Base-by-base conservation (phyloP, 139 green algal species). In the Chlamydomonas sp. region DNA sequence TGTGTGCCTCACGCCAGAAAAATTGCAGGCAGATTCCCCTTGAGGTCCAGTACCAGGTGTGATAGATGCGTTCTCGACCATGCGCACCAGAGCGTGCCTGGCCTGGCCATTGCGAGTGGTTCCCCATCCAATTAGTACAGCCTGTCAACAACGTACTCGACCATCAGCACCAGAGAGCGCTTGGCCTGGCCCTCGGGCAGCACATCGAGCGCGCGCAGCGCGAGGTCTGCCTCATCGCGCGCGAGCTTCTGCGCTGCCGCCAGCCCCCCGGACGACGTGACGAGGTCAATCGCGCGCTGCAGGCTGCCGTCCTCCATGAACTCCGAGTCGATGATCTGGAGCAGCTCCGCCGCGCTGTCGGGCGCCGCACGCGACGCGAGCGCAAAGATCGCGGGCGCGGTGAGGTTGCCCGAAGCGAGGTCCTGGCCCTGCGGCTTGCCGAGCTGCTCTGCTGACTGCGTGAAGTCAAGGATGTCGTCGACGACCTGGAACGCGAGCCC, bases 381-480 rank as follows among this genome's bases (percentile, higher is more conserved):
- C 24, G 94, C 95, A 71, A 91, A 99, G 63, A 98, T 83, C 1
- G 75, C 88, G 2, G 95, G 95, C 13, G 95, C 95, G 1, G 95
- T 99, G 20, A 99, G 72, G 84, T 99, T 99, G 35, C 95, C 95
- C 36, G 70, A 90, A 0, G 90, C 93, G 69, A 99, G 80, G 79
- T 99, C 95, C 70, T 97, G 92, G 2, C 94, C 94, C 73, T 90
- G 85, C 2, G 94, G 94, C 82, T 99, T 99, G 58, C 95, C 95
- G 22, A 99, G 84, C 82, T 92, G 83, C 82, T 97, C 93, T 3
- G 81, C 75, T 20, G 84, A 84, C 78, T 97, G 92, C 0, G 95
- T 99, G 78, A 98, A 98, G 81, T 99, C 95, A 58, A 99, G 80
- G 59, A 99, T 97, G 82, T 99, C 95, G 67, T 99, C 95, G 31